phyloP scores from a whole-genome alignment of 23 red algal species.

The Pyropia yezoensis region DNA sequence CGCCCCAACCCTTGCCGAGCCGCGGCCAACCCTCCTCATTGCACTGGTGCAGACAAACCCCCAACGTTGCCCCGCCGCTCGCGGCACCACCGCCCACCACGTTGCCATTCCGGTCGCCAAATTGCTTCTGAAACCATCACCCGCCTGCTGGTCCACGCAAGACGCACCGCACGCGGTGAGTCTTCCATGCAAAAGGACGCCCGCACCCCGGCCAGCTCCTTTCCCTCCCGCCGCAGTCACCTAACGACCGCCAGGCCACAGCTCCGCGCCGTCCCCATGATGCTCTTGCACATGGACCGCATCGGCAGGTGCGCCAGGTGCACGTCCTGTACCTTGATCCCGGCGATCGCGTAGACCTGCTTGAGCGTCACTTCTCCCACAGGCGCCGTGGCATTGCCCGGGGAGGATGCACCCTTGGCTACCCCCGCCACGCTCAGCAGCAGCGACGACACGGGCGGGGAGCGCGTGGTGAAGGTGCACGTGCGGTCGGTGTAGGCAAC shows the following conservation, averaged over 20 bases:
- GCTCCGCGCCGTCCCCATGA: conserved; percentile 55
- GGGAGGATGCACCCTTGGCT: conserved; percentile 54
- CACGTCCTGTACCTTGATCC: conserved; percentile 69
- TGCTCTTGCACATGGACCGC: conserved; percentile 60
- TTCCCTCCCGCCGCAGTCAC: background rate
- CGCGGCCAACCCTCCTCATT: too few relatives aligned
- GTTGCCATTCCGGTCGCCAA: too few relatives aligned
- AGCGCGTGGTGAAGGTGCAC: conserved; percentile 58
- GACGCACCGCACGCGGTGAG: too few relatives aligned
- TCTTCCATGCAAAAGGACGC: too few relatives aligned
- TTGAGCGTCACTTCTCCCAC: conserved; percentile 61
- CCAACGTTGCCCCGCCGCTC: too few relatives aligned
- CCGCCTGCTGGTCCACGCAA: too few relatives aligned
- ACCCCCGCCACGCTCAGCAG: conserved; percentile 69
- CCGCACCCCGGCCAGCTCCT: too few relatives aligned
- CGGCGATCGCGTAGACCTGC: conserved; percentile 90
- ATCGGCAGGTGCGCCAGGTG: conserved; percentile 71
- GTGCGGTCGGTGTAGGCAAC: conserved; percentile 84
- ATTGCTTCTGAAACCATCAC: too few relatives aligned
- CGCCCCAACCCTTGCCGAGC: too few relatives aligned
- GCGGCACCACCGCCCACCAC: too few relatives aligned
- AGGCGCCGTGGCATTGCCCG: conserved; percentile 21
- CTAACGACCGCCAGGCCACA: conserved; percentile 45
- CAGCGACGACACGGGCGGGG: conserved; percentile 79
- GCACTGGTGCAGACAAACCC: too few relatives aligned